A percentile compares a stretch with the other conserved stretches of the same genome.
Evolutionary conservation across 1,139 yeast species (phyloP).

Genomic region (Pichia sp.): DNA sequence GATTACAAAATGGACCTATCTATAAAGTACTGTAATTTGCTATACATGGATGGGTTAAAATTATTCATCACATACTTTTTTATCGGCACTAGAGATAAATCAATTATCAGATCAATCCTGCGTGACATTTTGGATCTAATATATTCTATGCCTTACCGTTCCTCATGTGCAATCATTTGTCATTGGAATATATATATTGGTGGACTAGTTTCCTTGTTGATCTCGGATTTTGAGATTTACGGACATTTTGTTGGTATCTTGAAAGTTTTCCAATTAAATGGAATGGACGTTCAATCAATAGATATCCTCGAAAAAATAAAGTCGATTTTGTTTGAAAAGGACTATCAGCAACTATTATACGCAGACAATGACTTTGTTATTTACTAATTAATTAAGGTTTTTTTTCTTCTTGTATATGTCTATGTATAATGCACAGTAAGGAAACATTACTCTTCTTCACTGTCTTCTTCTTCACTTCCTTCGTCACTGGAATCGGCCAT

Average conservation of each 20-base stretch:
- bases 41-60: constrained; percentile 14
- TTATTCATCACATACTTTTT: constrained; percentile 16
- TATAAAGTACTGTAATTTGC: constrained; percentile 15
- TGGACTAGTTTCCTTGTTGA: constrained; percentile 13
- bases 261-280: constrained; percentile 13
- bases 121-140: constrained; percentile 16
- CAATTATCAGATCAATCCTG: not conserved
- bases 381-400: constrained; percentile 1
- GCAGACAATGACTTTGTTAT: constrained; percentile 13
- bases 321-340: constrained; percentile 4
- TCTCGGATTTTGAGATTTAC: constrained; percentile 11
- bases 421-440: not conserved
- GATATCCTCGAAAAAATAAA: constrained; percentile 10
- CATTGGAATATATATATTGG: constrained; percentile 18
- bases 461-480: constrained; percentile 21
- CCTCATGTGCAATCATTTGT: constrained; percentile 15
- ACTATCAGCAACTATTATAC: constrained; percentile 4
- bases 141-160: constrained; percentile 19
- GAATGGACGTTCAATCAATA: constrained; percentile 14
- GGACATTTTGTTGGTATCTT: constrained; percentile 10
- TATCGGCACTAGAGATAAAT: constrained; percentile 11
- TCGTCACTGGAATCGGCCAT: constrained; percentile 58
- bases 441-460: constrained; percentile 4
- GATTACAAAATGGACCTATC: constrained; percentile 21
- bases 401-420: not conserved